Conservation (phyloP, 108 stramenopile species). For the Nannochloropsis oceanica region DNA sequence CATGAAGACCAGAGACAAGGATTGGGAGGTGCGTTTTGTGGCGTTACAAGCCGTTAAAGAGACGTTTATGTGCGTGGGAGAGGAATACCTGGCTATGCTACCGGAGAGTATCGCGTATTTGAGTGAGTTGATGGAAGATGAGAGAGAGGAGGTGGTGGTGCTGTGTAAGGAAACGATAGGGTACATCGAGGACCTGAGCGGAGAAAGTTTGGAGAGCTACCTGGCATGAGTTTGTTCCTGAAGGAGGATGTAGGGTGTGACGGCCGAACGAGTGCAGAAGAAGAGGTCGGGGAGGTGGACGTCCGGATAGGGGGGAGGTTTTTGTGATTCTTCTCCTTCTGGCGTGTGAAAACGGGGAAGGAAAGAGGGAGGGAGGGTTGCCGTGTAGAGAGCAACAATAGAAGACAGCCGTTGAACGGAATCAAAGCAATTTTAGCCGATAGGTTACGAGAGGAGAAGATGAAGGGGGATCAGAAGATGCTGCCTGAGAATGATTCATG, state of each 20-base stretch:
- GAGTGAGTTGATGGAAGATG: slow-evolving; percentile 34
- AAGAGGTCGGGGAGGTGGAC: no score
- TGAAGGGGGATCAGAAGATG: no score
- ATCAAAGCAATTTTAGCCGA: no score
- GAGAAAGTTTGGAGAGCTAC: slow-evolving; percentile 32
- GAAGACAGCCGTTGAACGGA: no score
- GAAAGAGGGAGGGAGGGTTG: not conserved
- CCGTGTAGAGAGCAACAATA: no score
- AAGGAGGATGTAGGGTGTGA: not conserved
- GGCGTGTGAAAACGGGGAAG: no score
- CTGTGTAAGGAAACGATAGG: slow-evolving; percentile 14
- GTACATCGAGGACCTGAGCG: slow-evolving; percentile 33
- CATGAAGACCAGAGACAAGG: slow-evolving; percentile 4
- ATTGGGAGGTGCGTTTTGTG: slow-evolving; percentile 19
- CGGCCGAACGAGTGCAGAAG: not conserved
- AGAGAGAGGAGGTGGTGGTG: slow-evolving; percentile 16
- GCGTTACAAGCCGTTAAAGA: slow-evolving; percentile 9
- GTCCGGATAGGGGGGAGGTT: no score
- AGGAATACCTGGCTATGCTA: slow-evolving; percentile 28
- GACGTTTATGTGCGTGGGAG: slow-evolving; percentile 31
- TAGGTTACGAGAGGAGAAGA: no score
- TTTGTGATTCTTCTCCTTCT: no score
- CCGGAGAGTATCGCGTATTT: slow-evolving; percentile 37
- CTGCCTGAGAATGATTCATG: no score
- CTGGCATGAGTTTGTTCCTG: not conserved